Evolutionary conservation across 495 filamentous ascomycete species (phyloP), one percentile per base, ranked within the genome.

Genomic region (Xanthoparmelia taractica): DNA sequence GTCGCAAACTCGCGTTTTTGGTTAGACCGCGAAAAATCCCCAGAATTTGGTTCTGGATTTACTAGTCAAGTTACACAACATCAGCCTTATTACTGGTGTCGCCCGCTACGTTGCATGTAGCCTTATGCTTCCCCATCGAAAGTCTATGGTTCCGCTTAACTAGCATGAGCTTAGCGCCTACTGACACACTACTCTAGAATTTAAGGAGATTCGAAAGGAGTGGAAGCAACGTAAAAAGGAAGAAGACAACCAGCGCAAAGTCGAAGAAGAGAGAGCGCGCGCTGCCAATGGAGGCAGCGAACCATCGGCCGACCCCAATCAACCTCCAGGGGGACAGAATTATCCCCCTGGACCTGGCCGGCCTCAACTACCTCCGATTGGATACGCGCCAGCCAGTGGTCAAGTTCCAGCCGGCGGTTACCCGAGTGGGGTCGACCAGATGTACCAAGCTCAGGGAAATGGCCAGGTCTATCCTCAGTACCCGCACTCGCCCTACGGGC

Each of bases 181-280:
- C 66, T 70, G 61, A 72, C 61, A 43, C 65, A 52, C 60, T 64
- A 65, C 66, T 71, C 37, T 71, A 98, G 94, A 97, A 74, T 98
- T 98, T 77, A 98, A 98, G 76, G 94, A 98, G 70, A 97, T 98
- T 64, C 90, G 94, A 59, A 96, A 97, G 74, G 92, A 97, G 72
- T 98, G 94, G 94, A 98, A 98, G 76, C 89, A 89, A 23, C 90
- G 92, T 65, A 98, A 97, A 84, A 97, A 98, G 89, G 94, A 98
- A 74, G 94, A 97, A 68, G 94, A 97, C 63, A 85, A 84, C 62
- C 78, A 81, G 71, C 88, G 94, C 68, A 97, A 97, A 82, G 89
- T 87, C 27, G 89, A 90, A 7, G 94, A 97, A 68, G 94, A 97
- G 67, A 85, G 91, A 63, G 84, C 89, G 65, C 88, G 91, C 56